Conservation (phyloP, 805 yeast genomes). For the Wickerhamiella sorbophila region DNA sequence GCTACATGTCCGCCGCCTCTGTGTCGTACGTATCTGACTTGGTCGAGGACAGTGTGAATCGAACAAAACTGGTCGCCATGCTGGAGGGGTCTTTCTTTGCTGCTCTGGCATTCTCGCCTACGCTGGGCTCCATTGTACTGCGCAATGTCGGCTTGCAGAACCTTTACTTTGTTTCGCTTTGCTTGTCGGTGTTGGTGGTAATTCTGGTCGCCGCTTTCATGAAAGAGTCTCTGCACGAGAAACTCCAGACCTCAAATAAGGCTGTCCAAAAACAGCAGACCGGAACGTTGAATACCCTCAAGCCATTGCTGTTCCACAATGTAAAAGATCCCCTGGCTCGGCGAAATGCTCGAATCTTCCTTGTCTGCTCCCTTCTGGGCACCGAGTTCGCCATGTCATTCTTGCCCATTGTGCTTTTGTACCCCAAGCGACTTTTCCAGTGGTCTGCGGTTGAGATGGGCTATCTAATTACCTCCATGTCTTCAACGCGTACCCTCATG, state of each 20-base stretch:
- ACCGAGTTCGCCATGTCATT: conserved; percentile 13
- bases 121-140: conserved; percentile 14
- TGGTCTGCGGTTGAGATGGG: conserved; percentile 25
- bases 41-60: conserved; percentile 13
- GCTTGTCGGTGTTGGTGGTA: conserved; percentile 6
- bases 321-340: conserved; percentile 11
- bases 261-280: conserved; percentile 2
- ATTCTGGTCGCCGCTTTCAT: conserved; percentile 8
- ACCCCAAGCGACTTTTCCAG: conserved; percentile 20
- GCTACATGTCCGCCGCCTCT: conserved; percentile 1
- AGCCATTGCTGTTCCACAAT: conserved; percentile 10
- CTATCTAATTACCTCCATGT: conserved; percentile 20
- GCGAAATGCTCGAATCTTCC: conserved; percentile 16
- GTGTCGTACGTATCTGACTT: conserved; percentile 17
- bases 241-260: conserved; percentile 11
- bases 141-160: conserved; percentile 7
- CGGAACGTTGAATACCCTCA: conserved; percentile 3
- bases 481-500: conserved; percentile 19
- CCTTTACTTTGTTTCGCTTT: conserved; percentile 9
- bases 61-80: conserved; percentile 14
- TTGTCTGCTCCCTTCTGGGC: conserved; percentile 13
- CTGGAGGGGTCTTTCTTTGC: conserved; percentile 15
- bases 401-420: conserved; percentile 15
- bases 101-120: conserved; percentile 17
- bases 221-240: conserved; percentile 14